Conservation (phyloP, 2,329 filamentous ascomycete genomes). For the Orbilia quercus region DNA sequence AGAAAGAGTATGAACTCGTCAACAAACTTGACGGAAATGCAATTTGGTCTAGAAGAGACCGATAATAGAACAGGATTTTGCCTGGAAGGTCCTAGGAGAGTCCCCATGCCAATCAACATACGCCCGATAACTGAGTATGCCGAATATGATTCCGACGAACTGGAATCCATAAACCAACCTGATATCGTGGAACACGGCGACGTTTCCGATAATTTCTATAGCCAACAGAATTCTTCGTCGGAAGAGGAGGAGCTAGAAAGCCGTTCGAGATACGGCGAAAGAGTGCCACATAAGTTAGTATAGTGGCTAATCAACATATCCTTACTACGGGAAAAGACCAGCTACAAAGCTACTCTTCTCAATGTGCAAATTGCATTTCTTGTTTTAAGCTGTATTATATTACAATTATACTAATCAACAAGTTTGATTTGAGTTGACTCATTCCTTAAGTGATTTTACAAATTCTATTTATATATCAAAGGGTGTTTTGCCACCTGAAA, state of each 20-base stretch:
- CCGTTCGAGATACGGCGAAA: slow-evolving; percentile 3
- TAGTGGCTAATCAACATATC: too few species aligned
- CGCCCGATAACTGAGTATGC: slow-evolving; percentile 19
- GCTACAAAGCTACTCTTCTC: too few species aligned
- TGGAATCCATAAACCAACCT: slow-evolving; percentile 5
- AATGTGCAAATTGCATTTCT: too few species aligned
- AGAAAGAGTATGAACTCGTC: neutral
- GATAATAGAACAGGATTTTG: neutral
- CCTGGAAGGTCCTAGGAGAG: neutral
- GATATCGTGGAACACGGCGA: slow-evolving; percentile 4
- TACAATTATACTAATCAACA: too few species aligned
- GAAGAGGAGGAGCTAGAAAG: slow-evolving; percentile 4
- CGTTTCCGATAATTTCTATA: slow-evolving; percentile 7
- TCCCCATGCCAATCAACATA: slow-evolving; percentile 8
- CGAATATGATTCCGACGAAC: slow-evolving; percentile 36
- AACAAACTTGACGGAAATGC: too few species aligned
- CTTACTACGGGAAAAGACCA: too few species aligned
- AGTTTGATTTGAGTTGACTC: too few species aligned
- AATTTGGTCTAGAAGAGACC: neutral
- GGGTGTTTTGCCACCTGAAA: too few species aligned
- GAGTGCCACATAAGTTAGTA: slow-evolving; percentile 31
- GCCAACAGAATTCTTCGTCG: neutral
- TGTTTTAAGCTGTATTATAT: too few species aligned
- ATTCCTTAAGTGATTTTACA: too few species aligned
- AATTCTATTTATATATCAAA: too few species aligned